Evolutionary conservation across 106 monocot species (phyloP).

Genomic region (Hemerocallis citrina): DNA sequence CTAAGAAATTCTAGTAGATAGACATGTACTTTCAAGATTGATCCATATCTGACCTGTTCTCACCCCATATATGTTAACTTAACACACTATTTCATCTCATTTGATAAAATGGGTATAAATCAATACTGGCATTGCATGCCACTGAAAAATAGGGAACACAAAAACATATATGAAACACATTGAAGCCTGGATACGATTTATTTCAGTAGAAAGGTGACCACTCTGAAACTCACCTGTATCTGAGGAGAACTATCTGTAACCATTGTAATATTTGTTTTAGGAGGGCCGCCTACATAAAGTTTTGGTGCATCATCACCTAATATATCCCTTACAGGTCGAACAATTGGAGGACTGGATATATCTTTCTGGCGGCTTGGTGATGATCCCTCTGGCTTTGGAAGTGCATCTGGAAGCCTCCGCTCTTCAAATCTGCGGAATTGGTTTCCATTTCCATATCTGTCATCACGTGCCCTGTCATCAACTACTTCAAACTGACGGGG

Average conservation of each 20-base stretch:
- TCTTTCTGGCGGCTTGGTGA: conserved; percentile 45
- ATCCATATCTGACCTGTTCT: too few relatives aligned
- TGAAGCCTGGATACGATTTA: too few relatives aligned
- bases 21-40: too few relatives aligned
- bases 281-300: conserved; percentile 50
- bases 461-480: conserved; percentile 60
- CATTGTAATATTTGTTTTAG: conserved; percentile 38
- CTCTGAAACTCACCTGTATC: conserved; percentile 40
- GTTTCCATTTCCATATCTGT: conserved; percentile 40
- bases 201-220: background rate
- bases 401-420: conserved; percentile 31
- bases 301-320: conserved; percentile 61
- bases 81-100: too few relatives aligned
- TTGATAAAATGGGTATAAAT: too few relatives aligned
- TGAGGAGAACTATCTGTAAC: conserved; percentile 25
- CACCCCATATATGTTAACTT: too few relatives aligned
- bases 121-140: too few relatives aligned
- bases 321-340: conserved; percentile 83
- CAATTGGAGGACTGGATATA: conserved; percentile 43
- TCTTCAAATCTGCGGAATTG: conserved; percentile 46
- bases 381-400: conserved; percentile 36
- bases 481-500: conserved; percentile 52
- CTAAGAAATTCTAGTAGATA: too few relatives aligned
- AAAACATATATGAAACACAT: too few relatives aligned
- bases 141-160: too few relatives aligned